A percentile compares a stretch with the other conserved stretches of the same genome.
Conservation (phyloP, 495 filamentous ascomycete species). For the Aspergillus haitiensis region DNA sequence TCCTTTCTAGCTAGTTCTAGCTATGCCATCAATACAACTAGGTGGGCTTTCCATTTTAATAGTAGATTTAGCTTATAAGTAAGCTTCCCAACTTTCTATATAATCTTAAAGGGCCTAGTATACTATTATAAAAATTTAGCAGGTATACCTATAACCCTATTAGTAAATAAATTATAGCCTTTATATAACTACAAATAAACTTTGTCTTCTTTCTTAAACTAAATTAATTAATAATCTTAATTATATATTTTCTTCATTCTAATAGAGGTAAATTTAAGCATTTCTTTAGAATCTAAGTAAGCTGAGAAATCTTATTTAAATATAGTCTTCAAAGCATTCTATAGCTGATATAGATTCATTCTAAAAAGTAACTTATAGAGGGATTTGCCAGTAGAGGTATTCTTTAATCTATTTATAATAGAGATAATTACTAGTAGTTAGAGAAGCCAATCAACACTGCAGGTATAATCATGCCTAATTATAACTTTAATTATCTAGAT, state of each 20-base stretch:
- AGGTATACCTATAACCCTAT: background rate
- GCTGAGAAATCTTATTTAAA: background rate
- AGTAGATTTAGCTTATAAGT: background rate
- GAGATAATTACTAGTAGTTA: background rate
- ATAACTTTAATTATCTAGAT: slow-evolving; percentile 3
- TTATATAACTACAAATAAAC: slow-evolving; percentile 5
- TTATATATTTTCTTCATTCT: slow-evolving; percentile 5
- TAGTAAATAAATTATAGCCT: background rate
- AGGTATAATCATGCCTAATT: background rate
- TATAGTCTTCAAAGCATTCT: background rate
- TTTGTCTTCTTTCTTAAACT: background rate
- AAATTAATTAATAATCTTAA: slow-evolving; percentile 6
- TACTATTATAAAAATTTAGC: background rate
- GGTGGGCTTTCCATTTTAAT: background rate
- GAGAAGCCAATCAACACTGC: background rate
- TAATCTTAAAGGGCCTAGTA: background rate
- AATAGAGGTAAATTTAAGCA: background rate
- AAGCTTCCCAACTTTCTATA: background rate
- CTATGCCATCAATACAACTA: background rate
- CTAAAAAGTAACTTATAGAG: background rate
- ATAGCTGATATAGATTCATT: background rate
- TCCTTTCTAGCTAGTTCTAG: background rate
- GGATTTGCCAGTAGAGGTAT: background rate
- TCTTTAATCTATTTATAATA: background rate
- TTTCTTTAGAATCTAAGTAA: background rate